Evolutionary conservation across 2,329 filamentous ascomycete species (phyloP), one percentile per base, ranked within the genome.

Genomic region (Ceratocystis harringtonii): DNA sequence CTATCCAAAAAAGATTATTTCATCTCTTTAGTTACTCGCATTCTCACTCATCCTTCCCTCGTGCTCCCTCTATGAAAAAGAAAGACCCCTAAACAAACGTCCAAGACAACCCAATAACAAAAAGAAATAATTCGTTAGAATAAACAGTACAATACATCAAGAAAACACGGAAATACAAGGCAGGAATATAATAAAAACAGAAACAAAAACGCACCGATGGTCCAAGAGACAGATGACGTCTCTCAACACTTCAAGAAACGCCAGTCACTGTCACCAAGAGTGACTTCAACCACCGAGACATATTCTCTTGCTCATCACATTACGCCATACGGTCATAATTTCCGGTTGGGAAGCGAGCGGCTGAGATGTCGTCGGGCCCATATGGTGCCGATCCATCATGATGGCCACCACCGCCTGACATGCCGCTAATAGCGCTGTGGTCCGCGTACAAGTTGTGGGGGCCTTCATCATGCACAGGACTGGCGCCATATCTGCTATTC

Each of bases 241-340:
- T 41, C 36, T 15, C 36, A 41, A 41, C 3, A 41, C 36, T 41
- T 41, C 36, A 5, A 41, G 36, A 41, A 41, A 41, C 12, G 36
- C 12, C 36, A 3, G 36, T 41, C 12, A 41, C 4, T 15, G 36
- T 15, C 36, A 41, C 36, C 10, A 8, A 41, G 3, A 15, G 36
- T 41, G 36, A 41, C 36, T 15, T 41, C 12, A 15, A 41, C 36
- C 36, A 15, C 36, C 36, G 12, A 41, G 36, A 41, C 36, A 41
- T 19, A 8, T 17, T 17, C 28, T 5, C 25, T 5, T 17, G 7
- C 12, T 43, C 32, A 7, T 15, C 19, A 7, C 43, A 36, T 63
- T 64, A 66, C 28, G 25, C 28, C 50, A 57, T 60, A 68, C 80
- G 76, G 70, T 84, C 80, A 71, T 86, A 86, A 71, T 84, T 79